phyloP scores from a whole-genome alignment of 768 basidiomycete species.

The Serendipita sp. region DNA sequence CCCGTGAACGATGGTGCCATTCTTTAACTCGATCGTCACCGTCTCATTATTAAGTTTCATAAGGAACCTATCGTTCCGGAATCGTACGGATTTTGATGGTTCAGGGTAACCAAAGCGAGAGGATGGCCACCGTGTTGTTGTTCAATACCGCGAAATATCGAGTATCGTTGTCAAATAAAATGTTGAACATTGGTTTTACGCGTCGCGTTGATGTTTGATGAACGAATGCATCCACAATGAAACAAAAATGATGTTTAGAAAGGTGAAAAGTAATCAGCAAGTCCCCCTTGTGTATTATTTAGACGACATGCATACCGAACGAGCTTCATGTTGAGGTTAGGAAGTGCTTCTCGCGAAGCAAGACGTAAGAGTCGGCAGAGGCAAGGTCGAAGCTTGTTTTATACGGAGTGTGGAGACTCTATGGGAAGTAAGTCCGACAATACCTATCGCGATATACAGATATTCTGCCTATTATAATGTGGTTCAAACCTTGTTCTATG shows the following conservation, averaged over 20 bases:
- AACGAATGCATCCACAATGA: constrained; percentile 6
- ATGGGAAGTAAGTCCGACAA: too few species aligned
- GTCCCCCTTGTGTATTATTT: too few species aligned
- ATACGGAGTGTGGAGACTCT: too few species aligned
- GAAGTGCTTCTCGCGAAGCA: background rate
- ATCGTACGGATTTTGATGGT: background rate
- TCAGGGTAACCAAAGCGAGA: constrained; percentile 10
- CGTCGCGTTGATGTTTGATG: constrained; percentile 8
- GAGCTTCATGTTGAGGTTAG: constrained; percentile 52
- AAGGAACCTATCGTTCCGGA: constrained; percentile 51
- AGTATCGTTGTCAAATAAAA: background rate
- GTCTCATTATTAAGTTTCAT: constrained; percentile 99
- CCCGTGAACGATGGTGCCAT: constrained; percentile 86
- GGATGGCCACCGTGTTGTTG: constrained; percentile 5
- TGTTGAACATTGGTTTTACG: constrained; percentile 10
- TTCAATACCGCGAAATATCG: background rate
- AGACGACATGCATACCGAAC: constrained; percentile 39
- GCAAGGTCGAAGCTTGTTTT: too few species aligned
- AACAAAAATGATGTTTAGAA: background rate
- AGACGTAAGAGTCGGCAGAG: too few species aligned
- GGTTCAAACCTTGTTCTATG: too few species aligned
- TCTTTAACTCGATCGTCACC: constrained; percentile 94
- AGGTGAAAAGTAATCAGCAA: background rate
- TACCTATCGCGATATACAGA: too few species aligned
- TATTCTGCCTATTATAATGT: too few species aligned